These are phyloP conservation scores for Uronychia binucleata DNA, from an alignment of 73 alveolate genomes.

Conservation along the genomic window DNA sequence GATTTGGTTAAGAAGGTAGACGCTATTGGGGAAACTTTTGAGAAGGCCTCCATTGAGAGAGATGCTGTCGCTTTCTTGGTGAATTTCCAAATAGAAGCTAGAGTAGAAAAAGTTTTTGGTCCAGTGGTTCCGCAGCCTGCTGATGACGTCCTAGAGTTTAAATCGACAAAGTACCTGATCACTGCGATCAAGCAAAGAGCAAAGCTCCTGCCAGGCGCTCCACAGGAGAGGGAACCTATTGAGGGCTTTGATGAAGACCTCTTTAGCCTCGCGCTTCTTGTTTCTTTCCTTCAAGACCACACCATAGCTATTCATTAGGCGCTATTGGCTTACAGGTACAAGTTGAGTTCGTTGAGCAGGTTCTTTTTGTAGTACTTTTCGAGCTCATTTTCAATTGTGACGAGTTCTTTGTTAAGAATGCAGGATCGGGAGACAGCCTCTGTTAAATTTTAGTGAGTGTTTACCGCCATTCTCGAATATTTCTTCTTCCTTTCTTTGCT, in stretches of 20 bases:
- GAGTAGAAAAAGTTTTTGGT: constrained; percentile 91
- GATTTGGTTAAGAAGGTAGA: constrained; percentile 79
- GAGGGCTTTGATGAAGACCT: constrained; percentile 83
- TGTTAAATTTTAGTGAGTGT: constrained; percentile 29
- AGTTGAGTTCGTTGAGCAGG: constrained; percentile 62
- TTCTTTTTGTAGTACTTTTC: constrained; percentile 35
- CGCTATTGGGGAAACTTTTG: constrained; percentile 78
- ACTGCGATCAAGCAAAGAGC: constrained; percentile 67
- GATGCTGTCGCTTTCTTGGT: constrained; percentile 85
- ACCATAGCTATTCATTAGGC: constrained; percentile 67
- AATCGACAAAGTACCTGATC: constrained; percentile 32
- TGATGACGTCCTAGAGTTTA: constrained; percentile 56
- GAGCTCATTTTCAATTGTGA: constrained; percentile 65
- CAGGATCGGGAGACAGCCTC: constrained; percentile 49
- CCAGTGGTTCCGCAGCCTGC: constrained; percentile 91
- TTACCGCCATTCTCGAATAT: constrained; percentile 80
- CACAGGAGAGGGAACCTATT: constrained; percentile 93
- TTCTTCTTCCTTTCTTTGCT: constrained; percentile 93
- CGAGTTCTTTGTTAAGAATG: constrained; percentile 62
- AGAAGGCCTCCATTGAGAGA: constrained; percentile 73
- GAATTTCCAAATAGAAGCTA: constrained; percentile 88
- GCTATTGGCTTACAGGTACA: constrained; percentile 62
- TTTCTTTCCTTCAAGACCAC: constrained; percentile 87
- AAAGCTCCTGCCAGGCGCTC: constrained; percentile 98
- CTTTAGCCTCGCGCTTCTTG: constrained; percentile 87